A percentile compares a stretch with the other conserved stretches of the same genome.
Evolutionary conservation across 352 stramenopile genomes (phyloP).

Genomic region (Pythium utonaiense): DNA sequence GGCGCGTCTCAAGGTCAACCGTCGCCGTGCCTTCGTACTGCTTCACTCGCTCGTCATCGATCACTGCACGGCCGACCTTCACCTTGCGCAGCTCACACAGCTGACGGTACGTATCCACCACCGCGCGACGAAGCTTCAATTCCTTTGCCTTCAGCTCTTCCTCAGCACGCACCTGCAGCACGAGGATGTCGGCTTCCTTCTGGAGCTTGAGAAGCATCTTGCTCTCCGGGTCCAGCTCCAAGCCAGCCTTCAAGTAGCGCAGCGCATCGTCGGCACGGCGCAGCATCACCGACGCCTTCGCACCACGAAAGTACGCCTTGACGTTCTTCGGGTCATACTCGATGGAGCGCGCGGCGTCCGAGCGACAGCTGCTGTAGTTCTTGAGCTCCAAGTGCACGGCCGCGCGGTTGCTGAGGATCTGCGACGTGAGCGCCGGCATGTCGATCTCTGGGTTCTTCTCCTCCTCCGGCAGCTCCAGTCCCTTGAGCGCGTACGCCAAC

Average conservation of each 20-base stretch:
- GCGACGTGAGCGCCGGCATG: constrained; percentile 65
- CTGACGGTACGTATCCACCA: constrained; percentile 77
- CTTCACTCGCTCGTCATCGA: constrained; percentile 75
- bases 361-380: constrained; percentile 84
- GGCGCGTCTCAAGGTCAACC: constrained; percentile 51
- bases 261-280: constrained; percentile 76
- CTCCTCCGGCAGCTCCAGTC: constrained; percentile 52
- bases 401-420: constrained; percentile 80
- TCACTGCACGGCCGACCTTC: constrained; percentile 65
- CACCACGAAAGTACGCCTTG: constrained; percentile 84
- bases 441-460: constrained; percentile 60
- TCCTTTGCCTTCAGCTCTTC: constrained; percentile 51
- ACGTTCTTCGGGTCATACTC: constrained; percentile 66
- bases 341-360: constrained; percentile 71
- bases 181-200: constrained; percentile 48
- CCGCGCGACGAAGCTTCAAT: constrained; percentile 58
- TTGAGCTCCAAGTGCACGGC: constrained; percentile 80
- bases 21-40: constrained; percentile 84
- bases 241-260: constrained; percentile 72
- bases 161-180: constrained; percentile 61
- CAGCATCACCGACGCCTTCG: constrained; percentile 78
- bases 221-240: constrained; percentile 73
- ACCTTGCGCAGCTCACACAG: constrained; percentile 61
- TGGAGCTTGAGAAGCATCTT: constrained; percentile 73
- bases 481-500: constrained; percentile 74